A percentile compares a stretch with the other conserved stretches of the same genome.
Evolutionary conservation across 2,329 filamentous ascomycete species (phyloP).

Genomic region (Paecilomyces fulvus): DNA sequence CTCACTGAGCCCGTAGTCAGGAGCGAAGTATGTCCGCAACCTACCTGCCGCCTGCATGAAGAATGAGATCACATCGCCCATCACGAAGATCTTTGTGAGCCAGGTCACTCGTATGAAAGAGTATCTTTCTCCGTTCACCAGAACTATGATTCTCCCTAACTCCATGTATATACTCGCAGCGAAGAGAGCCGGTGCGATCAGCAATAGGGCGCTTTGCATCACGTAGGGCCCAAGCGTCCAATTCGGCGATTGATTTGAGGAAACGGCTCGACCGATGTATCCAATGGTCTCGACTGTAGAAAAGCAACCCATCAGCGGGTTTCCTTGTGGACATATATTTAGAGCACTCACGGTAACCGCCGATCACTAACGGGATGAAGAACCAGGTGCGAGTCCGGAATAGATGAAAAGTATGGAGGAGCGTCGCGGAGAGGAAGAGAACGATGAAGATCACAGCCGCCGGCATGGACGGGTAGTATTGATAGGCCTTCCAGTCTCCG

Average conservation of each 20-base stretch:
- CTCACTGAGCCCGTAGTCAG: background rate
- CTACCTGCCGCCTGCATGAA: slow-evolving; percentile 23
- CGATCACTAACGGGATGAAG: slow-evolving; percentile 32
- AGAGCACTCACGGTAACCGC: slow-evolving; percentile 28
- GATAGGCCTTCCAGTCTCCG: slow-evolving; percentile 13
- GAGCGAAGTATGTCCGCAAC: background rate
- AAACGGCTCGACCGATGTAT: slow-evolving; percentile 43
- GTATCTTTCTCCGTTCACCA: slow-evolving; percentile 16
- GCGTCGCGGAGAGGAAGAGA: slow-evolving; percentile 38
- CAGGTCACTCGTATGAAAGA: slow-evolving; percentile 14
- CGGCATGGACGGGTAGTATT: slow-evolving; percentile 38
- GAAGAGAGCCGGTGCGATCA: slow-evolving; percentile 22
- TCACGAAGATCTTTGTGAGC: slow-evolving; percentile 23
- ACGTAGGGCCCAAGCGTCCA: slow-evolving; percentile 19
- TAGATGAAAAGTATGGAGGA: slow-evolving; percentile 35
- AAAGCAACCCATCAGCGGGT: background rate
- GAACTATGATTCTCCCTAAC: slow-evolving; percentile 19
- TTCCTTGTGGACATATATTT: background rate
- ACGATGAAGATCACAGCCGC: slow-evolving; percentile 40
- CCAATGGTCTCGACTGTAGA: slow-evolving; percentile 43
- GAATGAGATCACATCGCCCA: slow-evolving; percentile 24
- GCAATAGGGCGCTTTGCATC: slow-evolving; percentile 18
- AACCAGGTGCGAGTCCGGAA: slow-evolving; percentile 41
- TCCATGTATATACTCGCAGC: slow-evolving; percentile 23
- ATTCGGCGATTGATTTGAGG: slow-evolving; percentile 23